Evolutionary conservation across 805 yeast species (phyloP), one percentile per base, ranked within the genome.

Genomic region (Monosporozyma siamensis): DNA sequence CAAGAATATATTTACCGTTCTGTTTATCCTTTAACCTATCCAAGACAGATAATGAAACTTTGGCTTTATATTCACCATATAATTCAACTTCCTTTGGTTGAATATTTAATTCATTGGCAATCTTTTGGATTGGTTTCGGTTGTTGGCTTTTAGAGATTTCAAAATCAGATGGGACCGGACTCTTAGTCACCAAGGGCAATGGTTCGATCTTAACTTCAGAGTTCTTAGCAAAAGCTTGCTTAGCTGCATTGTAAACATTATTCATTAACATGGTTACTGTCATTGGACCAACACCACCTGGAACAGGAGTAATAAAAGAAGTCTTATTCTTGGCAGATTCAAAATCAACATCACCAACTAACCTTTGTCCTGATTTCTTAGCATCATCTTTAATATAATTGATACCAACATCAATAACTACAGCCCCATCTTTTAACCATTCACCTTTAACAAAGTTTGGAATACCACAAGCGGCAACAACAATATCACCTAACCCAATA

Each of bases 251-350:
- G 44, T 79, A 70, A 9, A 90, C 90, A 58, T 92, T 90, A 50
- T 82, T 75, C 48, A 89, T 75, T 47, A 90, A 76, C 96, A 89
- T 88, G 32, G 95, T 95, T 38, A 90, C 97, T 22, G 98, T 90
- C 97, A 90, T 90, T 50, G 98, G 98, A 32, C 98, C 98, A 48
- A 90, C 97, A 54, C 97, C 97, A 60, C 97, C 97, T 25, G 98
- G 98, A 43, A 90, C 98, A 14, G 98, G 98, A 5, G 97, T 89
- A 48, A 92, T 75, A 53, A 72, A 75, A 6, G 80, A 69, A 4
- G 88, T 80, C 49, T 69, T 74, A 30, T 67, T 63, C 44, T 71
- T 64, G 42, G 86, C 89, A 24, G 78, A 67, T 42, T 70, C 82
- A 56, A 71, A 90, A 55, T 89, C 96, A 35, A 87, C 96, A 62